These are phyloP conservation scores for Elongisporangium prolatum DNA, from an alignment of 352 stramenopile species.

Conservation along the genomic window DNA sequence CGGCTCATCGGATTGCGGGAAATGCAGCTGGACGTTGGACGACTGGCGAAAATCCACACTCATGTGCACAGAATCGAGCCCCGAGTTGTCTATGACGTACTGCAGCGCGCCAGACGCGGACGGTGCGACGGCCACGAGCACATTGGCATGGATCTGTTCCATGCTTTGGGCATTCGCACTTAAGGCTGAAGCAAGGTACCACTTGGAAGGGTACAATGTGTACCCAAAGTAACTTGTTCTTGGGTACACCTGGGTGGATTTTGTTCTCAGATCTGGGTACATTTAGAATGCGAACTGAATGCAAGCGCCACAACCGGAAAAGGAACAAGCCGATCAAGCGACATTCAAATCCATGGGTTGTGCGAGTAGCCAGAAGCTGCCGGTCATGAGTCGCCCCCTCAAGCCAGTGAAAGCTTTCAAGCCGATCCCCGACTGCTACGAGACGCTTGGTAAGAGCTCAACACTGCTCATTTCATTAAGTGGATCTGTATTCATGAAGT, in stretches of 20 bases:
- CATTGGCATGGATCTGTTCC: background rate
- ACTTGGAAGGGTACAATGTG: background rate
- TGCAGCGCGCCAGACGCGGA: conserved; percentile 17
- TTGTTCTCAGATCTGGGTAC: background rate
- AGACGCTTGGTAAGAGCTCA: conserved; percentile 15
- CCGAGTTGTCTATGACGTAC: conserved; percentile 39
- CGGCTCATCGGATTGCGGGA: conserved; percentile 1
- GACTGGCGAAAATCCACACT: conserved; percentile 43
- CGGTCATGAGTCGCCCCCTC: background rate
- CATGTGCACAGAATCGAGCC: conserved; percentile 29
- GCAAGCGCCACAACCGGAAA: background rate
- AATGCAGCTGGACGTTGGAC: conserved; percentile 23
- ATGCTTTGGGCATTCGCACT: background rate
- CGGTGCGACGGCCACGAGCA: background rate
- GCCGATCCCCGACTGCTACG: conserved; percentile 27
- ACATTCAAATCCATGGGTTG: background rate
- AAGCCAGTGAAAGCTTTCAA: conserved; percentile 12
- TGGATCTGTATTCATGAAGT: background rate
- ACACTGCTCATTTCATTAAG: no score
- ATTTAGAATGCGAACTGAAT: background rate
- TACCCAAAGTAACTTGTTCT: no score
- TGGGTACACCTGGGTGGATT: background rate
- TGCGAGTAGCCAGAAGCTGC: background rate
- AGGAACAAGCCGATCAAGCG: background rate
- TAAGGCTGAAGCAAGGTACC: background rate